Evolutionary conservation across 805 yeast genomes (phyloP), one percentile per base, ranked within the genome.

Genomic region (Yarrowia keelungensis): DNA sequence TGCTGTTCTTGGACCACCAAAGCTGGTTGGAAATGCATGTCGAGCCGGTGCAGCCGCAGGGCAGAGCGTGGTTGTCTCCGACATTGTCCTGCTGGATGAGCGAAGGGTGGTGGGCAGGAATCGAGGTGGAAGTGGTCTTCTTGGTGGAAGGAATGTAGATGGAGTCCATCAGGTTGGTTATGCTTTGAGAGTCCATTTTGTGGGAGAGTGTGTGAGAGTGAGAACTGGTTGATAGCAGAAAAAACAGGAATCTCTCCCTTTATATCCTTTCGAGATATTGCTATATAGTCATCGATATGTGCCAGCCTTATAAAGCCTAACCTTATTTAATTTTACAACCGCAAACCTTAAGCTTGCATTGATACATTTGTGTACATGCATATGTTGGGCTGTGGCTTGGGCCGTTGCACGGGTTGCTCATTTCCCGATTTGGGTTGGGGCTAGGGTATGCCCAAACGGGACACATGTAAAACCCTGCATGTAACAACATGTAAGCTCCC

Each of bases 91-190:
- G 69, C 45, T 47, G 54, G 16, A 67, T 67, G 12, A 67, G 58
- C n/a, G 69, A 49, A 38, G 69, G 69, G 12, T 67, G 69, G 16
- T 67, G 69, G 19, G 67, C 47, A 45, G 69, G 69, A 47, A 67
- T 67, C 26, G 68, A 5, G 8, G 45, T 3, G 4, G 49, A 22
- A 16, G 38, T 58, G 38, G 39, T 14, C 50, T 42, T 35, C 43
- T 47, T 49, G 42, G 53, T 36, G 14, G 58, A 35, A 38, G 69
- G 69, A 47, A 67, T 67, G 68, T 67, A 67, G 50, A 67, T 50
- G 46, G 67, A 62, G 46, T 62, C 67, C 67, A 47, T 62, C 56
- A 62, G 47, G 42, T 62, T 42, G 46, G 51, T 53, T 49, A 62
- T 47, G 56, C 67, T 62, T 38, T 62, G 67, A 62, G 67, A 62